Conservation (phyloP, 2,329 filamentous ascomycete genomes). For the Hymenoscyphus infarciens region DNA sequence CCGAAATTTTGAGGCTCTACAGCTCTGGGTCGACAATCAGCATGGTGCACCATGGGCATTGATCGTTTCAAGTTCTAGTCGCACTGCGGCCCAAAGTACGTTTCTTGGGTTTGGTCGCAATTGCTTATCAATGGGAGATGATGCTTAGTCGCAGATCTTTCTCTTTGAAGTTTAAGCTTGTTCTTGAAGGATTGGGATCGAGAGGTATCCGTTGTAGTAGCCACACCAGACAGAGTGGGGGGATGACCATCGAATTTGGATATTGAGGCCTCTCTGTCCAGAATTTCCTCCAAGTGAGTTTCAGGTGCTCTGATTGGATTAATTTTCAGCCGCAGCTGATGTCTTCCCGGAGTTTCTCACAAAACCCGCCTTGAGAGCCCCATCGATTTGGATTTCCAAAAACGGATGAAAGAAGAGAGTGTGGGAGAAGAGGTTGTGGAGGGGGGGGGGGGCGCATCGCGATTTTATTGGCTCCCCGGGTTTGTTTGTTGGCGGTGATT, state of each 20-base stretch:
- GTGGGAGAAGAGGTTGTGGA: not conserved
- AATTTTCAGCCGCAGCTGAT: constrained; percentile 15
- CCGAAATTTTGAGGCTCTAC: no score
- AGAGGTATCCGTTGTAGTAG: not conserved
- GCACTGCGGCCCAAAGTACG: not conserved
- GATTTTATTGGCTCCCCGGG: not conserved
- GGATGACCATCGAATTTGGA: not conserved
- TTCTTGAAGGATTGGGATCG: not conserved
- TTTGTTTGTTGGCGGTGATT: not conserved
- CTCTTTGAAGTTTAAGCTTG: not conserved
- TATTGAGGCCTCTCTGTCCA: not conserved
- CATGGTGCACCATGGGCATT: no score
- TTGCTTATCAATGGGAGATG: not conserved
- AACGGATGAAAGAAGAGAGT: not conserved
- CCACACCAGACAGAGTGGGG: not conserved
- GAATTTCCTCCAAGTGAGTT: no score
- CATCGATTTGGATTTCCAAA: not conserved
- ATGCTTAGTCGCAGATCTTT: not conserved
- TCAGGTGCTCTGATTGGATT: not conserved
- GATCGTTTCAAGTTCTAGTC: no score
- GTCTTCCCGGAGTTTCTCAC: not conserved
- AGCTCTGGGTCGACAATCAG: no score
- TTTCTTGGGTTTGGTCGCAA: not conserved
- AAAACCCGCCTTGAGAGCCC: not conserved
- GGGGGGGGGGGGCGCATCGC: not conserved